Evolutionary conservation across 2,329 filamentous ascomycete species (phyloP), one percentile per base, ranked within the genome.

Genomic region (Botrytis fabae): DNA sequence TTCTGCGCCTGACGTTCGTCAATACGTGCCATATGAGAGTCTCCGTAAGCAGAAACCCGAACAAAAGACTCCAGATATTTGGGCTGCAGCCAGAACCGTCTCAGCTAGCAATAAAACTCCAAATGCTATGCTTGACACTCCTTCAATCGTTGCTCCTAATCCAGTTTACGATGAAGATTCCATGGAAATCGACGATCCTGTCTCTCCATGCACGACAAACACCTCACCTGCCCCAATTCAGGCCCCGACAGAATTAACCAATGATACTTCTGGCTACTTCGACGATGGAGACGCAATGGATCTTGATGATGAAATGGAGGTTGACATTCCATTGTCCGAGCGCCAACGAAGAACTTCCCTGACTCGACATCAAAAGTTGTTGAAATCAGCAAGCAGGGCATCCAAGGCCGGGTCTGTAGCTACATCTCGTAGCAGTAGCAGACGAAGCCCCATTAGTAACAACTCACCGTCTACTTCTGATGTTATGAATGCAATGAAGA

Each of bases 121-220:
- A n/a, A 20, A 65, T 35, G 9, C 12, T 16, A 35, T 14, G 9
- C 18, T 18, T 35, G 20, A 2, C 8, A 8, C 0, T 25, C 4
- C 20, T 8, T 32, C 10, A 3, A 1, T 20, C 9, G 6, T 8
- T 25, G 2, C 20, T 48, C 35, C 28, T 0, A 28, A 18, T 10
- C 0, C 6, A 18, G 18, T 7, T 4, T 28, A 18, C n/a, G 51
- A 57, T 28, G 51, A 57, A 8, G 51, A 57, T 57, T 1, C n/a
- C 6, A 57, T 57, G 51, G 51, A 57, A 0, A 57, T 57, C n/a
- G 51, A 57, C 4, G 51, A 32, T 57, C n/a, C 51, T 2, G 51
- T 28, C 2, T 57, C 28, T 8, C 0, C 28, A 44, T 1, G 6
- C 38, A 1, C 1, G 9, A 4, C 2, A n/a, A 63, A 57, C 7